Evolutionary conservation across 176 grass and related monocot genomes (phyloP).

Genomic region (Oryza meridionalis): DNA sequence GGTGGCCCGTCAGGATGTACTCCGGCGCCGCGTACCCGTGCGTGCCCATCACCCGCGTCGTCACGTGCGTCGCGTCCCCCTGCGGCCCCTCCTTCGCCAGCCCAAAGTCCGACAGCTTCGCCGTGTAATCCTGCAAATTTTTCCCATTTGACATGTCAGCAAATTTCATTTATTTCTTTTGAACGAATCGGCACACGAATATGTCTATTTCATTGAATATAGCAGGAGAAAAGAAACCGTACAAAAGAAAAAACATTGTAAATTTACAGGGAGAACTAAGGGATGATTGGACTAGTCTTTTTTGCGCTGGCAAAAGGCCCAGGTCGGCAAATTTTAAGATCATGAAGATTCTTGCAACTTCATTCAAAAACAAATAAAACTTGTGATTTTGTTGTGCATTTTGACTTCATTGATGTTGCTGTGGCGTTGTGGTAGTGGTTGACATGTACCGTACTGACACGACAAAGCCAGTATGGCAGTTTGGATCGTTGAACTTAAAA

Average conservation of each 20-base stretch:
- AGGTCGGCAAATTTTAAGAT: background rate
- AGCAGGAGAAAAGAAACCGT: too few relatives aligned
- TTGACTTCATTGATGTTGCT: background rate
- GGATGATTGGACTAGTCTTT: too few relatives aligned
- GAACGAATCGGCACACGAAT: too few relatives aligned
- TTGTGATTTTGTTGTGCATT: background rate
- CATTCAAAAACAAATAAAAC: background rate
- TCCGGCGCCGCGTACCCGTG: constrained; percentile 94
- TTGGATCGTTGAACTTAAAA: background rate
- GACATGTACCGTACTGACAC: background rate
- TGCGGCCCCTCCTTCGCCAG: constrained; percentile 75
- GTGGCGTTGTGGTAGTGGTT: background rate
- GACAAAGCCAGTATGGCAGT: background rate
- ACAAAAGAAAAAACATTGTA: too few relatives aligned
- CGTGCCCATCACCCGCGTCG: constrained; percentile 92
- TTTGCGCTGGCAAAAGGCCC: background rate
- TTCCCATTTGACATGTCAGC: background rate
- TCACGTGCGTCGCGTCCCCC: constrained; percentile 76
- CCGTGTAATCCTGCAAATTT: constrained; percentile 70
- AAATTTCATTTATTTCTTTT: background rate
- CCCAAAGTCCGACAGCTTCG: constrained; percentile 94
- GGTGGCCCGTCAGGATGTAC: constrained; percentile 94
- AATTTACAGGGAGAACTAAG: too few relatives aligned
- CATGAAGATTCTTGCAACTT: background rate
- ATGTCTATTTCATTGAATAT: too few relatives aligned